Percentiles rank a stretch among this genome's conserved stretches.
Conservation (phyloP, 73 alveolate genomes). For the Paraurostyla sp. region DNA sequence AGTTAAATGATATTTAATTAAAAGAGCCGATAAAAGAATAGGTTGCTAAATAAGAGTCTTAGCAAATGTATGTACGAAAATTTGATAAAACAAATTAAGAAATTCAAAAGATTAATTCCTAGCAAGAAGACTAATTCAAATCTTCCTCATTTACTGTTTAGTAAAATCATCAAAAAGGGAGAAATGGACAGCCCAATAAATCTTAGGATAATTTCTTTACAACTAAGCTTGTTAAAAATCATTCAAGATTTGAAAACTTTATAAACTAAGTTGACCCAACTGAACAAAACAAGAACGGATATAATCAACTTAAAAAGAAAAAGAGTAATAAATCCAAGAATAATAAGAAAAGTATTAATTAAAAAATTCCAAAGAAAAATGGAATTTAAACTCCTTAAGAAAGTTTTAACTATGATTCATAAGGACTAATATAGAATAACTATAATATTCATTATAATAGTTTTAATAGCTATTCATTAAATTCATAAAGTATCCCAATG, state of each 20-base stretch:
- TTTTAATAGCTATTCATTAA: neutral
- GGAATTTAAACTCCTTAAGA: conserved; percentile 30
- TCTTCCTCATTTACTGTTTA: neutral
- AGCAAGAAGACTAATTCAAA: too few species aligned
- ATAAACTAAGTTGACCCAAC: neutral
- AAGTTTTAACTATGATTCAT: neutral
- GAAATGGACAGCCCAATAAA: neutral
- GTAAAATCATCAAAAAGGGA: neutral
- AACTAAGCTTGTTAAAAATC: neutral
- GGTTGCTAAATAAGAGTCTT: too few species aligned
- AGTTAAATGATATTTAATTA: too few species aligned
- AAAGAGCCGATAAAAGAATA: too few species aligned
- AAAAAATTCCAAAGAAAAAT: neutral
- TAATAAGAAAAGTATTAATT: neutral
- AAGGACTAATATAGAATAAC: neutral
- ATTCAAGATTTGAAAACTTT: neutral
- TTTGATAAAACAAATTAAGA: too few species aligned
- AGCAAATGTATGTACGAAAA: too few species aligned
- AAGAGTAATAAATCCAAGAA: neutral
- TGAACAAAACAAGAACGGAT: neutral
- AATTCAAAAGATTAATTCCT: too few species aligned
- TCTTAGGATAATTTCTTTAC: neutral
- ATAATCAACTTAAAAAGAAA: neutral
- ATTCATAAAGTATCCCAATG: neutral
- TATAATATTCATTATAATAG: neutral